phyloP scores from a whole-genome alignment of 768 basidiomycete species.

The Mrakia hoshinonis region DNA sequence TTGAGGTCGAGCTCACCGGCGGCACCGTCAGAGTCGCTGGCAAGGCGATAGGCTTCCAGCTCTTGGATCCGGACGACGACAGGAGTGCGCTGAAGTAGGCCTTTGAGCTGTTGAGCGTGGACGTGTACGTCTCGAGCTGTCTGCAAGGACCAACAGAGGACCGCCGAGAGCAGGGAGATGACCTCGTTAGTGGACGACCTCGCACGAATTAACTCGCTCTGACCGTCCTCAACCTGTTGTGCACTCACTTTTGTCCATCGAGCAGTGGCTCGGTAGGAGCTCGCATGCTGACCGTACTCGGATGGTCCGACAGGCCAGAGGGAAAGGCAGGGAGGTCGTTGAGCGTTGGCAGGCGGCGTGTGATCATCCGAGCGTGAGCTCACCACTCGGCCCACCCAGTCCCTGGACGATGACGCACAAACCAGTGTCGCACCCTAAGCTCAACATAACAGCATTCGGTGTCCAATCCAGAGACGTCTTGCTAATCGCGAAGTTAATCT shows the following conservation, averaged over 20 bases:
- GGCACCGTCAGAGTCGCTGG: constrained; percentile 39
- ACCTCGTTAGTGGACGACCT: too few relatives aligned
- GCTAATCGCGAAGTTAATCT: neutral
- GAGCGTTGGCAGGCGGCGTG: neutral
- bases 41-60: constrained; percentile 71
- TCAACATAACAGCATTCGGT: too few relatives aligned
- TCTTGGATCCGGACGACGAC: constrained; percentile 56
- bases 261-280: neutral
- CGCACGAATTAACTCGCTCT: neutral
- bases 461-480: neutral
- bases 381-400: neutral
- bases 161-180: neutral
- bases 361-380: neutral
- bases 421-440: too few relatives aligned
- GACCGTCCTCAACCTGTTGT: neutral
- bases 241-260: constrained; percentile 25
- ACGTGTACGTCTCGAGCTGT: constrained; percentile 19
- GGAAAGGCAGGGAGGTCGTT: neutral
- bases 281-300: neutral
- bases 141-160: neutral
- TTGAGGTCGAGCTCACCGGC: constrained; percentile 31
- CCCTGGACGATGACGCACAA: neutral
- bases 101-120: constrained; percentile 61
- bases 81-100: constrained; percentile 68
- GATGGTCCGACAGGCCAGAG: neutral